phyloP scores from a whole-genome alignment of 2,329 filamentous ascomycete genomes.

The Aspergillus glaucus region DNA sequence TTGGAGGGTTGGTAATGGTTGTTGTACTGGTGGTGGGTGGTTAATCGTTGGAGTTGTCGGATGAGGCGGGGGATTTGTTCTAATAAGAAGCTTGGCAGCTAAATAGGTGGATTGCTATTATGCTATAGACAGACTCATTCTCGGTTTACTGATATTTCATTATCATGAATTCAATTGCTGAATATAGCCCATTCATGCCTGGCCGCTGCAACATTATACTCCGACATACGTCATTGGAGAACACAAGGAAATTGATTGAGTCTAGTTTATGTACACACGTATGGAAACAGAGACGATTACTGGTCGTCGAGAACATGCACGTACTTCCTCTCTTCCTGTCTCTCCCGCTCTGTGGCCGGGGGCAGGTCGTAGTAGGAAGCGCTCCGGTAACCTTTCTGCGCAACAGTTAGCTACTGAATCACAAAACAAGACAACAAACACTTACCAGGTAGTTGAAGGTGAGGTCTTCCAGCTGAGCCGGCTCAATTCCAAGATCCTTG shows the following conservation, averaged over 20 bases:
- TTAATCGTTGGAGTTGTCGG: too few species aligned
- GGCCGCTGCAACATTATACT: too few species aligned
- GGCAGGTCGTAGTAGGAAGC: slow-evolving; percentile 86
- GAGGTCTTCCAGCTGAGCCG: slow-evolving; percentile 75
- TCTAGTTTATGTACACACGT: slow-evolving; percentile 38
- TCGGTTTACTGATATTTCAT: too few species aligned
- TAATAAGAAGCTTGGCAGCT: too few species aligned
- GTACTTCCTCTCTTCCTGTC: slow-evolving; percentile 91
- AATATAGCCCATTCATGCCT: too few species aligned
- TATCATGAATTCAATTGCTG: too few species aligned
- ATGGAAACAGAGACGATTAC: slow-evolving; percentile 44
- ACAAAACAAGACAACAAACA: slow-evolving; percentile 7
- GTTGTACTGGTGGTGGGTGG: too few species aligned
- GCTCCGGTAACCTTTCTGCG: slow-evolving; percentile 82
- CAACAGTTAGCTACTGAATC: slow-evolving; percentile 10
- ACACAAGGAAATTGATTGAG: slow-evolving; percentile 30
- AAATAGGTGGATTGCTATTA: too few species aligned
- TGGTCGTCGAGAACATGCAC: slow-evolving; percentile 87
- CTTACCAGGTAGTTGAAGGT: slow-evolving; percentile 92
- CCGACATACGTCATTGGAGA: slow-evolving; percentile 4
- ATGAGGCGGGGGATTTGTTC: too few species aligned
- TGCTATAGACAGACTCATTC: too few species aligned
- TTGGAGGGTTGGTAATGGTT: too few species aligned
- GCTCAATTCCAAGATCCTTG: slow-evolving; percentile 84
- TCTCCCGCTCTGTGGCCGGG: slow-evolving; percentile 90